Percentiles rank a stretch among this genome's conserved stretches.
phyloP scores from a whole-genome alignment of 495 filamentous ascomycete species.

The Tetracladium setigerum region DNA sequence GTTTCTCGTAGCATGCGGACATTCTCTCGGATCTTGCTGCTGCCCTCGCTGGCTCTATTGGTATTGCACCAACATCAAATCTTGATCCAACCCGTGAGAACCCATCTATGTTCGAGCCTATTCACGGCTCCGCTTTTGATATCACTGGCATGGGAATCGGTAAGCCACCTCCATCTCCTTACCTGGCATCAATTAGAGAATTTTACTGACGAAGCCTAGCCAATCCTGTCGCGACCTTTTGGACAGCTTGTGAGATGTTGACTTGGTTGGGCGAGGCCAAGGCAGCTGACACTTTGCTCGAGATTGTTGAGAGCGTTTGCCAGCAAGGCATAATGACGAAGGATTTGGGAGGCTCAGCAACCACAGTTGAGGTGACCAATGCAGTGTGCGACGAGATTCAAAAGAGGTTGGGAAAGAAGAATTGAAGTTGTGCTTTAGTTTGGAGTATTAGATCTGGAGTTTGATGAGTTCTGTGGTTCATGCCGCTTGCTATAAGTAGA shows the following conservation, averaged over 20 bases:
- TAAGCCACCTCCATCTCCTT: background rate
- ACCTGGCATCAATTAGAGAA: background rate
- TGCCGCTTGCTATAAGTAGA: no score
- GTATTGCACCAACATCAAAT: slow-evolving; percentile 67
- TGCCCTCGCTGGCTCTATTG: slow-evolving; percentile 79
- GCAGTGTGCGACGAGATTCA: slow-evolving; percentile 50
- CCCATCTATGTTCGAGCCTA: slow-evolving; percentile 82
- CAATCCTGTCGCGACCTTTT: slow-evolving; percentile 22
- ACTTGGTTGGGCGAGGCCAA: slow-evolving; percentile 51
- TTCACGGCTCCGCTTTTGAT: slow-evolving; percentile 64
- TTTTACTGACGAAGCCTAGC: background rate
- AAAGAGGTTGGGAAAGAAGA: no score
- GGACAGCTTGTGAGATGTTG: slow-evolving; percentile 62
- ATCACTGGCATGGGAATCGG: no score
- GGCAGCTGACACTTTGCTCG: slow-evolving; percentile 46
- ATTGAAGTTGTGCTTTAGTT: no score
- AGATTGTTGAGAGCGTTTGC: slow-evolving; percentile 51
- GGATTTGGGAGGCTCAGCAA: slow-evolving; percentile 48
- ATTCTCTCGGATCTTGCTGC: slow-evolving; percentile 62
- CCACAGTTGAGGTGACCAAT: slow-evolving; percentile 49
- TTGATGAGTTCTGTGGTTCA: no score
- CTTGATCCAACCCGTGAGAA: slow-evolving; percentile 56
- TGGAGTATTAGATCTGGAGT: no score
- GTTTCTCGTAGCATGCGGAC: slow-evolving; percentile 47
- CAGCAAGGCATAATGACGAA: slow-evolving; percentile 47